Evolutionary conservation across 208 protist species (phyloP), one percentile per base, ranked within the genome.

Genomic region (Crithidia thermophila): DNA sequence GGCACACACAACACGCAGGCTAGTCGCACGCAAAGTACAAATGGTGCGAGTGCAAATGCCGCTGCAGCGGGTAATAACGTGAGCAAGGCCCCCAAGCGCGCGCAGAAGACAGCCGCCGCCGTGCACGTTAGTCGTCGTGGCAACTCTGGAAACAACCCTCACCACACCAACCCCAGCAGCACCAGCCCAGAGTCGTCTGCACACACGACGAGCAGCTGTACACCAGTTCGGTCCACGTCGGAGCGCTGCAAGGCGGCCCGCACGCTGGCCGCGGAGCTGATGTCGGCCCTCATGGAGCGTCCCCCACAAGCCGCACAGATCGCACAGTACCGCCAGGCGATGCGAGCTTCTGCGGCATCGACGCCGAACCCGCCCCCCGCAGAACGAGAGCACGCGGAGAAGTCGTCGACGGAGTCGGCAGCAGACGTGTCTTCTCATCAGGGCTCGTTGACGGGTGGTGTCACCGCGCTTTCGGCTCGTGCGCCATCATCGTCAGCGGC

Each of bases 211-310:
- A 21, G 58, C 20, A 20, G 31, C 5, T 6, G 40, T 18, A 13
- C 21, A 2, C 21, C 20, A 3, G 34, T 33, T 18, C 40, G 64
- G 11, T 49, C 47, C 11, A 31, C 55, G 4, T 28, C 49, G 14
- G 76, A 82, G 42, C 66, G 57, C 6, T 85, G 86, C 72, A 74
- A 66, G 6, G 68, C 60, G 3, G 77, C 74, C 3, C 75, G 81
- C 33, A 49, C 72, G 18, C 34, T 91, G 28, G 86, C 86, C 3
- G 72, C 69, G 10, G 79, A 83, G 42, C 83, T 80, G 71, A 81
- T 91, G 67, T 83, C 80, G 5, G 31, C 59, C 11, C 60, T 91
- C 18, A 84, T 85, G 73, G 56, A 82, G 18, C 52, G 62, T 20
- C 74, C 79, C 3, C 82, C 81, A 16, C 67, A 80, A 33, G 37